Evolutionary conservation across 176 grass and related monocot genomes (phyloP).

Genomic region (Themeda triandra): DNA sequence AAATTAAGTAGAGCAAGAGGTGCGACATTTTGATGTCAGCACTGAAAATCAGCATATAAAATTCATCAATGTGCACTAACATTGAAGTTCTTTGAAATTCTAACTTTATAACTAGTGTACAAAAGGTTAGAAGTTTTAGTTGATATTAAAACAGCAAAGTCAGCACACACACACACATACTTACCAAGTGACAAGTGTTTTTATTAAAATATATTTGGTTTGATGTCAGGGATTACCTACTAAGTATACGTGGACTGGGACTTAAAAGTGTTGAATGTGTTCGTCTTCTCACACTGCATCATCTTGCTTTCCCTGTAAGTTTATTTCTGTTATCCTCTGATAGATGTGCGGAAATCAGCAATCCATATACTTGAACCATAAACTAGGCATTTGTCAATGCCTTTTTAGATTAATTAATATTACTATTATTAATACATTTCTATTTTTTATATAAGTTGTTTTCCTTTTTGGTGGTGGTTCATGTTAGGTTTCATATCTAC

Average conservation of each 20-base stretch:
- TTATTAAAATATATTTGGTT: conserved; percentile 16
- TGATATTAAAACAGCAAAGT: conserved; percentile 1
- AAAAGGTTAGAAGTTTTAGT: conserved; percentile 5
- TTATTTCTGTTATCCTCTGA: conserved; percentile 15
- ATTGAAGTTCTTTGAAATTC: conserved; percentile 9
- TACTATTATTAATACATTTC: background rate
- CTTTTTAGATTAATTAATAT: background rate
- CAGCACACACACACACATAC: no score
- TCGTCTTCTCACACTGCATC: conserved; percentile 86
- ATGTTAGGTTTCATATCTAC: background rate
- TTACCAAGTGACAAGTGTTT: conserved; percentile 33
- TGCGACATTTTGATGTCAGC: background rate
- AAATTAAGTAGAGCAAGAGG: conserved; percentile 5
- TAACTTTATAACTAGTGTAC: background rate
- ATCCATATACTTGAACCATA: background rate
- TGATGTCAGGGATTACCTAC: conserved; percentile 81
- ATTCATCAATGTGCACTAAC: background rate
- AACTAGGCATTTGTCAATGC: background rate
- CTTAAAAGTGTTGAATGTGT: conserved; percentile 99
- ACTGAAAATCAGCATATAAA: conserved; percentile 13
- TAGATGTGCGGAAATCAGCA: background rate
- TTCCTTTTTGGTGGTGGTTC: background rate
- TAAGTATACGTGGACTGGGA: conserved; percentile 92
- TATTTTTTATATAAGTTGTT: background rate
- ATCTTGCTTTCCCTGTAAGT: conserved; percentile 95